Percentiles rank a stretch among this genome's conserved stretches.
These are phyloP conservation scores for Termitomyces bulborhizus DNA, from an alignment of 768 basidiomycete species.

Conservation along the genomic window DNA sequence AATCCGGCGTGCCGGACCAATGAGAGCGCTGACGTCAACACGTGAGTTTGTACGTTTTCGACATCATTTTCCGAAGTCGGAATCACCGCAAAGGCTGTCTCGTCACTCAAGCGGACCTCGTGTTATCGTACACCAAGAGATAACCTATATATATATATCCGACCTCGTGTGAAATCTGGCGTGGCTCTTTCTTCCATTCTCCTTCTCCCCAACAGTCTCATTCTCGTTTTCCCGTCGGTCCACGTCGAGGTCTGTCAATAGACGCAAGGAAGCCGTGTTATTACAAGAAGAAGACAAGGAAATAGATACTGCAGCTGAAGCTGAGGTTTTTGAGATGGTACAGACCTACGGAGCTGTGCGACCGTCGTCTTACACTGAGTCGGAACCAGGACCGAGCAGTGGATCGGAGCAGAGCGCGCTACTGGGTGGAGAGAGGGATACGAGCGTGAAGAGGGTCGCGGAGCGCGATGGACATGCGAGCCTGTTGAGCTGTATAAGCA, in stretches of 20 bases:
- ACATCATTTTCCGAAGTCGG: neutral
- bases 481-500: slow-evolving; percentile 65
- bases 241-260: neutral
- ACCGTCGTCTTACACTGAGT: slow-evolving; percentile 17
- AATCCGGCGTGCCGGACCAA: too few relatives aligned
- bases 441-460: slow-evolving; percentile 12
- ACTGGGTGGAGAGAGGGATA: slow-evolving; percentile 38
- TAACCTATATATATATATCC: too few relatives aligned
- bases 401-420: slow-evolving; percentile 55
- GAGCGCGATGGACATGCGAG: slow-evolving; percentile 61
- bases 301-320: neutral
- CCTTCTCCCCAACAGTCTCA: neutral
- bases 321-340: slow-evolving; percentile 52
- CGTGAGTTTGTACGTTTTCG: too few relatives aligned
- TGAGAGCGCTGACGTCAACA: too few relatives aligned
- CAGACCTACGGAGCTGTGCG: slow-evolving; percentile 60
- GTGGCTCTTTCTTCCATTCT: slow-evolving; percentile 8
- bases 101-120: neutral
- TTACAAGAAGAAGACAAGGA: slow-evolving; percentile 16
- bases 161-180: slow-evolving; percentile 17
- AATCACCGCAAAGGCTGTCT: neutral
- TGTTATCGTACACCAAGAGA: neutral
- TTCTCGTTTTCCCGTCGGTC: neutral
- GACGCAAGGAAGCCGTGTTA: neutral
- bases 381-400: slow-evolving; percentile 21